A percentile compares a stretch with the other conserved stretches of the same genome.
phyloP scores from a whole-genome alignment of 2,329 filamentous ascomycete genomes.

The Trichoderma sp. region DNA sequence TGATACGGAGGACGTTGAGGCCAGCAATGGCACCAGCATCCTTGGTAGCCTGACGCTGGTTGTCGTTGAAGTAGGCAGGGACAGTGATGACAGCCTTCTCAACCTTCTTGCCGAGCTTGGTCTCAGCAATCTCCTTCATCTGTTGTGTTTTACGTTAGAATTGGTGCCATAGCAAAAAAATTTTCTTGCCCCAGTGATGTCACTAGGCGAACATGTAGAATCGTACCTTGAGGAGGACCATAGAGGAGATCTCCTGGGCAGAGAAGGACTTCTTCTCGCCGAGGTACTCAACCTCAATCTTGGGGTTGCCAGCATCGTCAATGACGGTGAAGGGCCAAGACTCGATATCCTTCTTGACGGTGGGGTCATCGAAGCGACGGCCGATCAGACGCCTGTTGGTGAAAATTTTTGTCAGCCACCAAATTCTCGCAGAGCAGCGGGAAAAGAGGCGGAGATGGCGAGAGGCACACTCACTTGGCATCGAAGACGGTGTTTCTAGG shows the following conservation, averaged over 20 bases:
- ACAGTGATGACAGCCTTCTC: conserved; percentile 99
- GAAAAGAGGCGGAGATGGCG: not conserved
- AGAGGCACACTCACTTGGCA: conserved; percentile 72
- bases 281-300: conserved; percentile 94
- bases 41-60: conserved; percentile 99
- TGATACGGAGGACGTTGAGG: conserved; percentile 98
- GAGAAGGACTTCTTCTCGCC: conserved; percentile 94
- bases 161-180: not conserved
- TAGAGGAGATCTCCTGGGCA: conserved; percentile 97
- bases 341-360: conserved; percentile 98
- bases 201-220: not conserved
- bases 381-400: conserved; percentile 87
- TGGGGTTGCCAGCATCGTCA: conserved; percentile 81
- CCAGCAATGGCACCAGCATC: conserved; percentile 96
- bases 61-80: conserved; percentile 99
- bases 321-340: conserved; percentile 99
- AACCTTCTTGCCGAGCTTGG: conserved; percentile 97
- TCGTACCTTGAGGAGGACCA: conserved; percentile 92
- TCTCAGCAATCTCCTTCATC: conserved; percentile 99
- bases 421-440: not conserved
- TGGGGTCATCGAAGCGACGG: conserved; percentile 89
- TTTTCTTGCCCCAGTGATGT: not conserved
- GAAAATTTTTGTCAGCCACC: conserved; percentile 21
- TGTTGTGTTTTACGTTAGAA: conserved; percentile 37
- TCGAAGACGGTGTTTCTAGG: conserved; percentile 97